Evolutionary conservation across 2,329 filamentous ascomycete genomes (phyloP).

Genomic region (Raffaelea albimanens): DNA sequence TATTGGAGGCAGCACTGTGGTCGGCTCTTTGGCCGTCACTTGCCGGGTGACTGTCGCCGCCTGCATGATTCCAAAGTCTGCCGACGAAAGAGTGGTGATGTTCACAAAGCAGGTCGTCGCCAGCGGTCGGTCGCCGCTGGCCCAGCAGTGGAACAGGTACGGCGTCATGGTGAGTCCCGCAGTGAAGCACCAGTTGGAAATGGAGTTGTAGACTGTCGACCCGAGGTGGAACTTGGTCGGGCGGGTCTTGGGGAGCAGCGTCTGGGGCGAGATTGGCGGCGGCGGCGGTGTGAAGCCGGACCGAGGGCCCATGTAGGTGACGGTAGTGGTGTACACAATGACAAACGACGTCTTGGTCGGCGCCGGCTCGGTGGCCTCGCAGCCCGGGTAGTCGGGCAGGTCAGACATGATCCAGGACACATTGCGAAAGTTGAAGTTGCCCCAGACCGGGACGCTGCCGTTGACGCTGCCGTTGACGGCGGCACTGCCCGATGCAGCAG

Average conservation of each 20-base stretch:
- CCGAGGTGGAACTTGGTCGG: no score
- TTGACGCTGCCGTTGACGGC: no score
- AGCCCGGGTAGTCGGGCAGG: no score
- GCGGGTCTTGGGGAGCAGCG: no score
- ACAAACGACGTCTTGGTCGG: conserved; percentile 25
- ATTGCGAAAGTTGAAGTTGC: no score
- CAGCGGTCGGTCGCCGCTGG: conserved; percentile 1
- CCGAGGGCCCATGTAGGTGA: conserved; percentile 31
- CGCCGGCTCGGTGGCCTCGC: conserved; percentile 6
- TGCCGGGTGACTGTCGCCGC: conserved; percentile 28
- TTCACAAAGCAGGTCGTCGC: conserved; percentile 6
- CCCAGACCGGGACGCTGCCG: no score
- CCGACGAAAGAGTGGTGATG: conserved; percentile 6
- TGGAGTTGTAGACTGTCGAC: no score
- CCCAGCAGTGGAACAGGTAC: conserved; percentile 6
- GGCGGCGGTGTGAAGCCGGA: conserved; percentile 18
- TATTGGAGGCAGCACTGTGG: conserved; percentile 33
- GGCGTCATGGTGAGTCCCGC: no score
- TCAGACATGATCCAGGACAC: no score
- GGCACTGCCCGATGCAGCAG: no score
- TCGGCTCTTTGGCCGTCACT: conserved; percentile 47
- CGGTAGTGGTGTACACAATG: conserved; percentile 38
- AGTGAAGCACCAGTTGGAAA: no score
- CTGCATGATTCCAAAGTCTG: background rate
- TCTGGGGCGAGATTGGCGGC: background rate